Base-by-base conservation (phyloP, 768 basidiomycete species). In the Boletus fagicola region DNA sequence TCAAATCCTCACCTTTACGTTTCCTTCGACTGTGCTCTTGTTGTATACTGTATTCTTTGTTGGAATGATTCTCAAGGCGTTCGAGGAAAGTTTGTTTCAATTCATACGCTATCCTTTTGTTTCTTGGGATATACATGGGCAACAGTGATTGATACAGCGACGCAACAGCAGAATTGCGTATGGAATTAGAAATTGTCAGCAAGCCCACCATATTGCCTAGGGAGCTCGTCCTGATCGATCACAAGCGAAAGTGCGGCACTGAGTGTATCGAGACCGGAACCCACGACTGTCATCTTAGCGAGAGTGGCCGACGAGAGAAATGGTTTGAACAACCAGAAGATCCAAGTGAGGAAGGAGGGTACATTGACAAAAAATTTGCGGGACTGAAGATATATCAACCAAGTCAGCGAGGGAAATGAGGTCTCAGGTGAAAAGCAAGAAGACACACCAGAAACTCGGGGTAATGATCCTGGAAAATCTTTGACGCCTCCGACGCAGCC, bases 361-460 rank as follows among this genome's bases (percentile, higher is more conserved):
- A 93, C 89, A 64, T 90, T 90, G 65, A 93, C 78, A 66, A 93
- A 92, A 75, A 86, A 89, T 68, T 92, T 92, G 67, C 80, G 80
- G 64, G 82, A 79, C 87, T 88, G 60, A 38, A 31, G 15, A 48
- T 24, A 63, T 24, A 39, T 54, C 10, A 42, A 18, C 18, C 5
- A 42, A 16, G 24, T 51, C 18, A 56, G n/a, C 2, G 22, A 30
- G 9, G 18, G 22, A 1, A 9, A 26, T 11, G 13, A 7, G 9
- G 22, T 16, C 16, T 28, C 28, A 73, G 80, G n/a, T 16, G 3
- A 18, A 22, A 16, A 8, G 8, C 1, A 33, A 39, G 13, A 40
- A 38, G 16, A 56, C 60, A 7, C 43, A 88, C 88, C 52, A 93
- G 74, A 57, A 92, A 78, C 69, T 93, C 90, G 0, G 91, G 91